Evolutionary conservation across 192 early-diverging fungal species (phyloP).

Genomic region (Podila clonocystis): DNA sequence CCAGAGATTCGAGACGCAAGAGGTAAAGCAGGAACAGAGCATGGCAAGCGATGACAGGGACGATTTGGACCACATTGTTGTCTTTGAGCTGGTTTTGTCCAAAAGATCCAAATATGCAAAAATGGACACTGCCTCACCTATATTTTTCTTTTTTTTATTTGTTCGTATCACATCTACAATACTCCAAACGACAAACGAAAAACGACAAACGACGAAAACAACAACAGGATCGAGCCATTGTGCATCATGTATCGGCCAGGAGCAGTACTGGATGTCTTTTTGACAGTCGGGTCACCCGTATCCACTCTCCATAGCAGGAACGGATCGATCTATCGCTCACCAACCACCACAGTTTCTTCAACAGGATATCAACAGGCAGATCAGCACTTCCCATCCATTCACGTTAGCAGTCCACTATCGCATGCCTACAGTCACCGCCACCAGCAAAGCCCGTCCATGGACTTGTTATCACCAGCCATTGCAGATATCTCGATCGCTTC

Average conservation of each 20-base stretch:
- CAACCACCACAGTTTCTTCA: background rate
- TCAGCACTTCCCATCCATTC: background rate
- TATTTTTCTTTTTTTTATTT: no score
- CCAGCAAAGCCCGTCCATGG: background rate
- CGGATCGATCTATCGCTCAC: background rate
- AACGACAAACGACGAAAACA: no score
- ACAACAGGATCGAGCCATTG: slow-evolving; percentile 18
- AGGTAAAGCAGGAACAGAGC: background rate
- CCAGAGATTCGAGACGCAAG: background rate
- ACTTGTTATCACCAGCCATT: background rate
- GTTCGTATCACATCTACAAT: background rate
- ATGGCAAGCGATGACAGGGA: no score
- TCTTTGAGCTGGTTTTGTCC: no score
- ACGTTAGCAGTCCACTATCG: background rate
- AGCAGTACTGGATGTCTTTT: slow-evolving; percentile 11
- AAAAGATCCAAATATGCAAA: no score
- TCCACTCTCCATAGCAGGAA: background rate
- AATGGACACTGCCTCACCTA: no score
- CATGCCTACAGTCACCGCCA: background rate
- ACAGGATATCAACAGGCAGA: background rate
- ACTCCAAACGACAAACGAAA: background rate
- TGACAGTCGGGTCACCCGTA: background rate
- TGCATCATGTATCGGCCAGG: slow-evolving; percentile 30
- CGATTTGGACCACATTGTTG: no score
- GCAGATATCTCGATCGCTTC: slow-evolving; percentile 2